phyloP scores from a whole-genome alignment of 148 eudicot genomes.

The Heliosperma pusillum region DNA sequence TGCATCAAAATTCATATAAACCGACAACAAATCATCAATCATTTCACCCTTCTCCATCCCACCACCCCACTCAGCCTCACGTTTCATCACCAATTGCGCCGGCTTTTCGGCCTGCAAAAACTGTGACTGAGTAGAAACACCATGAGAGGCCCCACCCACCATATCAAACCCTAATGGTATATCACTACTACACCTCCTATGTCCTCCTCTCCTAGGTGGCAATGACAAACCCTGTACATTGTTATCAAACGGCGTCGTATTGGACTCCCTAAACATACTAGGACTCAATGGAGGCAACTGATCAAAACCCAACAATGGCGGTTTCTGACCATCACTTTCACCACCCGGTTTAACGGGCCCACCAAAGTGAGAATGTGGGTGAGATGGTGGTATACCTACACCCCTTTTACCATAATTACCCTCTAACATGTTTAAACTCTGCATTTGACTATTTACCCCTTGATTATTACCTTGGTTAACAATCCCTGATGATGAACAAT shows the following conservation, averaged over 20 bases:
- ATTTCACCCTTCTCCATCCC: conserved; percentile 26
- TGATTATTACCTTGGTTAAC: conserved; percentile 24
- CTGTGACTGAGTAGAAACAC: too few relatives aligned
- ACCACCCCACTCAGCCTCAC: conserved; percentile 16
- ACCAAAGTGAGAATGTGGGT: conserved; percentile 23
- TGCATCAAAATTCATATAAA: conserved; percentile 41
- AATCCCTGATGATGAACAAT: conserved; percentile 39
- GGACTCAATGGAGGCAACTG: conserved; percentile 46
- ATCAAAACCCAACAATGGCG: conserved; percentile 38
- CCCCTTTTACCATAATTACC: conserved; percentile 21
- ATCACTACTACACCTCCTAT: conserved; percentile 45
- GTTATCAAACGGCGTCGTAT: conserved; percentile 6
- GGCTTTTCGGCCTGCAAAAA: background rate
- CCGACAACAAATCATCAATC: conserved; percentile 32
- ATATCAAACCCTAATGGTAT: conserved; percentile 34
- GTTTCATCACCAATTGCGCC: conserved; percentile 31
- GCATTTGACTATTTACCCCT: conserved; percentile 26
- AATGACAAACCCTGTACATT: conserved; percentile 8
- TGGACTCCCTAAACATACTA: conserved; percentile 19
- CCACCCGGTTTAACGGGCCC: background rate
- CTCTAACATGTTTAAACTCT: conserved; percentile 28
- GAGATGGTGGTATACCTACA: conserved; percentile 33
- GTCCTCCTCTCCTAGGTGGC: conserved; percentile 37
- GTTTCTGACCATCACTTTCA: background rate
- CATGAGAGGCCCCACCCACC: too few relatives aligned